phyloP scores from a whole-genome alignment of 139 green algal species.

The Desmodesmus armatus region DNA sequence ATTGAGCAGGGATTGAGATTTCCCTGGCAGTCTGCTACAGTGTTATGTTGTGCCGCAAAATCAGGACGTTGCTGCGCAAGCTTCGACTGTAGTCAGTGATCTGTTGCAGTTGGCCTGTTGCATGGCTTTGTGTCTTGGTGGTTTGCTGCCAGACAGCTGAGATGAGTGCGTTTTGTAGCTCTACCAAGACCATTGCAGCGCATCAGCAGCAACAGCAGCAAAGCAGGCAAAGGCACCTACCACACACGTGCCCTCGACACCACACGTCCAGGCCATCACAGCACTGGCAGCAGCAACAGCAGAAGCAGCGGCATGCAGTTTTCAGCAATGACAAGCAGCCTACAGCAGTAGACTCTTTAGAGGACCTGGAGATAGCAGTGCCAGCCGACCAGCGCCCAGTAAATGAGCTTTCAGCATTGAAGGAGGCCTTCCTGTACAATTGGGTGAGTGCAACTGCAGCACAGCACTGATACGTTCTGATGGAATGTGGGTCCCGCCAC shows the following conservation, averaged over 20 bases:
- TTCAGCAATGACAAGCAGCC: not conserved
- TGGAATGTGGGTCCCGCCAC: too few relatives aligned
- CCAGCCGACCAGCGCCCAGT: constrained; percentile 85
- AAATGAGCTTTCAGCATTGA: constrained; percentile 85
- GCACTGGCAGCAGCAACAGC: constrained; percentile 5
- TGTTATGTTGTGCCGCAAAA: too few relatives aligned
- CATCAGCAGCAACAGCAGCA: constrained; percentile 13
- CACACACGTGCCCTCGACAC: not conserved
- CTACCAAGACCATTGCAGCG: not conserved
- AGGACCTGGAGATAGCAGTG: constrained; percentile 79
- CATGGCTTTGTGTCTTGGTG: too few relatives aligned
- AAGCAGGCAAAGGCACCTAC: not conserved
- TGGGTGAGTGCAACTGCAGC: constrained; percentile 78
- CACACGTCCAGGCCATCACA: not conserved
- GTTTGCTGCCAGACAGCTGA: too few relatives aligned
- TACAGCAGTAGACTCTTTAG: not conserved
- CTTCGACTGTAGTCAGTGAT: too few relatives aligned
- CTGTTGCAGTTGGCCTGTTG: too few relatives aligned
- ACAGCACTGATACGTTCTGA: too few relatives aligned
- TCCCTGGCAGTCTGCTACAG: too few relatives aligned
- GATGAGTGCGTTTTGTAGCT: too few relatives aligned
- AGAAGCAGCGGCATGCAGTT: not conserved
- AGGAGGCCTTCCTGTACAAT: constrained; percentile 73
- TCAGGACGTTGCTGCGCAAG: too few relatives aligned
- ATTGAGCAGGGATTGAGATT: too few relatives aligned